Base-by-base conservation (phyloP, 768 basidiomycete species). In the Mycena indigotica region DNA sequence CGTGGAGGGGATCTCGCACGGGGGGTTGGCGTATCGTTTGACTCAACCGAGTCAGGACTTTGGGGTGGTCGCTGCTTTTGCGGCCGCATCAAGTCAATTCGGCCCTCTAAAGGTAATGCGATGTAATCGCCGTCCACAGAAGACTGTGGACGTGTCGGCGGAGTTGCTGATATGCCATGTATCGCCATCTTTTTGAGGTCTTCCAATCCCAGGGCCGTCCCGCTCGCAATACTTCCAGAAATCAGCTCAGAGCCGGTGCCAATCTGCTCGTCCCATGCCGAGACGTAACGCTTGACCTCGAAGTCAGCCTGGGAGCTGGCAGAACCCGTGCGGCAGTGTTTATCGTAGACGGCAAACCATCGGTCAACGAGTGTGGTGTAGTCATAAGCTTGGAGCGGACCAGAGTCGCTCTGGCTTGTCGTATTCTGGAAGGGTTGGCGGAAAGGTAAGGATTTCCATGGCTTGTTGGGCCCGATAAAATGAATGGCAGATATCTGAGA, bases 381-480 rank as follows among this genome's bases (percentile, higher is more conserved):
- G 72, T 89, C 84, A 65, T 93, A 91, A 28, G 83, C 82, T 63
- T 77, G 80, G 59, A 63, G 46, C 60, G 72, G 68, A 15, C 62
- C 62, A 38, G 57, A 29, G 21, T 59, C 55, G 15, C 55, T 29
- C 23, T 57, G 58, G 15, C 21, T 28, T 41, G 41, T 52, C 62
- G 66, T 72, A 58, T 58, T 66, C 60, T 67, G 63, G 70, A 75
- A 83, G 1, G 91, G 86, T 10, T 86, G 77, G 28, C 93, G 87
- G 70, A 80, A 86, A 46, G 84, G 71, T 50, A 94, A 78, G 17
- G 85, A 83, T 50, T 85, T 79, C 96, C 97, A 99, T 15, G 97
- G 96, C 75, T 99, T 99, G 72, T 92, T 84, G n/a, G 86, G 82
- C 16, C 96, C 96, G 64, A 98, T 98, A 67, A 97, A 98, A 72